Base-by-base conservation (phyloP, 148 eudicot genomes). In the Diospyros lotus region DNA sequence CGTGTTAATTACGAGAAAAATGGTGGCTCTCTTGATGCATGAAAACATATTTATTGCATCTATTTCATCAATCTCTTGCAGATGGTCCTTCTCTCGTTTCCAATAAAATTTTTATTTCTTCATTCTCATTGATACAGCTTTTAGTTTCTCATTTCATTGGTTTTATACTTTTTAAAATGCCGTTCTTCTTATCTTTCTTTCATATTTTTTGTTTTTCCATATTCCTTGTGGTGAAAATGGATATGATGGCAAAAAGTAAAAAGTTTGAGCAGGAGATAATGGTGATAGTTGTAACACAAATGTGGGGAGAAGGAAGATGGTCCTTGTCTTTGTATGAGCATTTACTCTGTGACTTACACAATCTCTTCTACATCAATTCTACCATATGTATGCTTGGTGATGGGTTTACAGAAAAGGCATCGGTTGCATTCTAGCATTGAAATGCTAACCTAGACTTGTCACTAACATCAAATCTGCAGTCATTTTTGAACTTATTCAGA, bases 351-450 rank as follows among this genome's bases (percentile, higher is more conserved):
- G 88, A 87, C 93, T 14, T 82, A 85, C 90, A 91, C 97, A 93
- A 86, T 89, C 93, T 89, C 98, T 90, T 87, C 88, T 69, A 89
- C 51, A 93, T 46, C 73, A 90, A 73, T 8, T 46, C 58, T 9
- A 66, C 78, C 87, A 59, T 59, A 82, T 78, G 69, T 13, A 59
- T 12, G 75, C 80, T 80, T 82, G 86, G 92, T 69, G 69, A 60
- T 58, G 95, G 90, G 97, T 87, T 72, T 93, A 79, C 77, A 76
- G 41, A 81, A 90, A 93, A 90, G 92, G 90, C 90, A 80, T 83
- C 89, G 93, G 82, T 88, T 90, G 85, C 89, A 86, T 90, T 89
- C 98, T 89, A 89, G 73, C 53, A 86, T 90, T 90, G 98, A 87
- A 28, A 82, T 89, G 88, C 40, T 71, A 82, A 89, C 75, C 81